Percentiles rank a stretch among this genome's conserved stretches.
Evolutionary conservation across 2,329 filamentous ascomycete species (phyloP).

Genomic region (Colletotrichum godetiae): DNA sequence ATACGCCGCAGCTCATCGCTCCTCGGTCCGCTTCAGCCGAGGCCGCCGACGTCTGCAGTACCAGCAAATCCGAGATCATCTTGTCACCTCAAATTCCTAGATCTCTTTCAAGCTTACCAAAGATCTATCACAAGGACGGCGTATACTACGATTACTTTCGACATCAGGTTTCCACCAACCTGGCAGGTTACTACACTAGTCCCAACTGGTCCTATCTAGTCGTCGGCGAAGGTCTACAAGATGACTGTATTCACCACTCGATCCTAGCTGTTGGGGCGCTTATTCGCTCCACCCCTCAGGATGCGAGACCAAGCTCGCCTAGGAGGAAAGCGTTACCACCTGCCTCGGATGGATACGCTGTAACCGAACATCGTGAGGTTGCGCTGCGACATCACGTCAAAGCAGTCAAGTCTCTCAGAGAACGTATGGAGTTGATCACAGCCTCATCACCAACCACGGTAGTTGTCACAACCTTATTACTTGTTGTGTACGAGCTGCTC

Average conservation of each 20-base stretch:
- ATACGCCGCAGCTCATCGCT: constrained; percentile 4
- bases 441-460: constrained; percentile 22
- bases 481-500: constrained; percentile 34
- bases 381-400: constrained; percentile 21
- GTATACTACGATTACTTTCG: constrained; percentile 29
- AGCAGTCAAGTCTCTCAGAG: constrained; percentile 18
- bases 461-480: constrained; percentile 30
- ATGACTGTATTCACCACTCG: constrained; percentile 24
- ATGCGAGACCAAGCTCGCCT: not conserved
- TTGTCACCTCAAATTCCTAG: not conserved
- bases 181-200: constrained; percentile 19
- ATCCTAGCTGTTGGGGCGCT: constrained; percentile 26
- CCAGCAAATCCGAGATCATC: not conserved
- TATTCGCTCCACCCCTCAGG: constrained; percentile 1
- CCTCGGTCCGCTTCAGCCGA: not conserved
- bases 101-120: constrained; percentile 4
- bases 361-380: constrained; percentile 15
- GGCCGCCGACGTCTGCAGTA: not conserved
- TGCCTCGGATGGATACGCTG: not conserved
- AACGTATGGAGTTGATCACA: constrained; percentile 1
- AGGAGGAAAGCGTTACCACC: not conserved
- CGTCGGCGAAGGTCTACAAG: constrained; percentile 17
- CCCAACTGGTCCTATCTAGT: constrained; percentile 26
- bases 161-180: constrained; percentile 12
- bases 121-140: constrained; percentile 10